Evolutionary conservation across 208 protist genomes (phyloP).

Genomic region (Novymonas esmeraldas): DNA sequence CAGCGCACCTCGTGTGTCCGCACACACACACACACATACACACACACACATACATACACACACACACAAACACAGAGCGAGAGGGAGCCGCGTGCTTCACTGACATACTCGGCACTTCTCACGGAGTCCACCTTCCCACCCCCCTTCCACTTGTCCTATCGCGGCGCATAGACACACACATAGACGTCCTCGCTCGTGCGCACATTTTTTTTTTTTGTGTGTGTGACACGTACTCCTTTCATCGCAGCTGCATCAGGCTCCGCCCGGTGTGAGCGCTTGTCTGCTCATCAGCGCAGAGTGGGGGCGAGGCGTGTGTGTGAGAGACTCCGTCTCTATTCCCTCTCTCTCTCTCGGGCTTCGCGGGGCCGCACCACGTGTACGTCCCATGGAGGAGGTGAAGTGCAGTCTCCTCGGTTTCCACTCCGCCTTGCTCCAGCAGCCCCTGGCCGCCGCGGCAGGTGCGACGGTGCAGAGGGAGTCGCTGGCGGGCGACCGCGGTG

Average conservation of each 20-base stretch:
- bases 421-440: conserved; percentile 44
- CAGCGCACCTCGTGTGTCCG: neutral
- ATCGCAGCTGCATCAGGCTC: no score
- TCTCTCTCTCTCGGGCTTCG: no score
- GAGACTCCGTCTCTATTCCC: no score
- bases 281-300: no score
- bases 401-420: conserved; percentile 76
- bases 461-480: neutral
- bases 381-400: conserved; percentile 85
- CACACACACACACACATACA: neutral
- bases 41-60: conserved; percentile 1
- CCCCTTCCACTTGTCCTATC: no score
- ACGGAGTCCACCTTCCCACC: no score
- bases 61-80: neutral
- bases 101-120: no score
- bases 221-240: no score
- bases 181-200: neutral
- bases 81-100: neutral
- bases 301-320: no score
- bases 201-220: neutral
- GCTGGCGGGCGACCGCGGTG: neutral
- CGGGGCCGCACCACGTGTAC: neutral
- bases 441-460: neutral
- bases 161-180: no score
- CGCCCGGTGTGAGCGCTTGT: no score